Evolutionary conservation across 108 stramenopile species (phyloP), one percentile per base, ranked within the genome.

Genomic region (Pelagomonas calceolata): DNA sequence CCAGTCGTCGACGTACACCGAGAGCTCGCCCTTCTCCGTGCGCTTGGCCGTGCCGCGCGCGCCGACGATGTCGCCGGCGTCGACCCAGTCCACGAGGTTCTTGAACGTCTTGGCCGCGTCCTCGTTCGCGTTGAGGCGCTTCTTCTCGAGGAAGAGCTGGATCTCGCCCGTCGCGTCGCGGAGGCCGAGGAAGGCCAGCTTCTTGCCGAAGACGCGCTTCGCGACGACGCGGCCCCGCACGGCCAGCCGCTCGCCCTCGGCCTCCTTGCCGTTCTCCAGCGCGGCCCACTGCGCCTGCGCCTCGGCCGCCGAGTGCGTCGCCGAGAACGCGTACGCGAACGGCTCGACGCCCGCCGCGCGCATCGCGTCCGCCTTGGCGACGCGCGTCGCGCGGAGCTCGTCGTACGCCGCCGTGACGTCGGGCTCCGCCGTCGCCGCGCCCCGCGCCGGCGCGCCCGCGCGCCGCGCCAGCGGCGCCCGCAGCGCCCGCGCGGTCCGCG

Each of bases 1-100:
- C 95, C 95, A 98, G 82, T 89, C 88, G 35, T 73, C 86, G 64
- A 87, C 92, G 81, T 92, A 91, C n/a, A 98, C 86, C 0, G 88
- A 93, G 46, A 95, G 77, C 84, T 95, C 97, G 63, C 94, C 95
- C 84, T 95, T 96, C 73, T 98, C 94, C 0, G 97, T 98, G 34
- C 93, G 84, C 64, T 94, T 89, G 12, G 95, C 85, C 29, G 91
- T 88, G 9, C 97, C 97, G 43, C 86, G 74, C 26, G 90, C 91
- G 30, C 97, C 97, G 30, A 98, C 82, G 67, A 98, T 94, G 78
- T 98, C 97, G 34, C 96, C 94, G 16, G 82, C 80, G 68, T 97
- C 95, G 26, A 92, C 93, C 92, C 90, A 97, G 34, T 91, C 90
- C 82, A 94, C 91, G 76, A 93, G 77, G 73, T 87, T 80, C 88